Percentiles rank a stretch among this genome's conserved stretches.
phyloP scores from a whole-genome alignment of 1,284 basidiomycete genomes.

The Irpex sp. region DNA sequence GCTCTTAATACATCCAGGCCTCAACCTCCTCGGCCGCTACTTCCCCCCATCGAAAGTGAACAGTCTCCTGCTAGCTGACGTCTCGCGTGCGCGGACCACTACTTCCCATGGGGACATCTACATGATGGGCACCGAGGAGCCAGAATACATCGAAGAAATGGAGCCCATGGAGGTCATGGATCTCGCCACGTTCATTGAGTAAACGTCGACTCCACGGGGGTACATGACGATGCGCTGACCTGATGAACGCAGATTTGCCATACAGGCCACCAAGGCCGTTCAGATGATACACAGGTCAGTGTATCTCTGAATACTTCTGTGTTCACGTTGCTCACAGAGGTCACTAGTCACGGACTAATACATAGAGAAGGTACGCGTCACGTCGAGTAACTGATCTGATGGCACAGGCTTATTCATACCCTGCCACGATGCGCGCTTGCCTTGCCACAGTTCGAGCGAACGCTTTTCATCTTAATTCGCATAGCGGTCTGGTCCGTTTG shows the following conservation, averaged over 20 bases:
- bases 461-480: conserved; percentile 65
- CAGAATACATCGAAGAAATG: conserved; percentile 43
- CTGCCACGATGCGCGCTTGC: not conserved
- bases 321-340: conserved; percentile 1
- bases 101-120: conserved; percentile 43
- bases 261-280: conserved; percentile 65
- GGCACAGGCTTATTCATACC: conserved; percentile 1
- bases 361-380: conserved; percentile 54
- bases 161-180: conserved; percentile 68
- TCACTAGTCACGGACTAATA: conserved; percentile 40
- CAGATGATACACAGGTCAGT: conserved; percentile 56
- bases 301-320: conserved; percentile 6
- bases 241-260: conserved; percentile 50
- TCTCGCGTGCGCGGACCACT: conserved; percentile 35
- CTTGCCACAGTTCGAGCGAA: conserved; percentile 54
- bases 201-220: not conserved
- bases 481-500: conserved; percentile 60
- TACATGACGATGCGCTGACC: not conserved
- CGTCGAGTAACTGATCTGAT: not conserved
- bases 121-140: conserved; percentile 44
- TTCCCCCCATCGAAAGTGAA: conserved; percentile 63
- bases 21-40: conserved; percentile 60
- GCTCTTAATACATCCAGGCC: conserved; percentile 58
- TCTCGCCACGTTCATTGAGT: conserved; percentile 69
- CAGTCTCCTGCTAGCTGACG: conserved; percentile 56